Percentiles rank a stretch among this genome's conserved stretches.
Conservation (phyloP, 1,284 basidiomycete genomes). For the Schizopora paradoxa region DNA sequence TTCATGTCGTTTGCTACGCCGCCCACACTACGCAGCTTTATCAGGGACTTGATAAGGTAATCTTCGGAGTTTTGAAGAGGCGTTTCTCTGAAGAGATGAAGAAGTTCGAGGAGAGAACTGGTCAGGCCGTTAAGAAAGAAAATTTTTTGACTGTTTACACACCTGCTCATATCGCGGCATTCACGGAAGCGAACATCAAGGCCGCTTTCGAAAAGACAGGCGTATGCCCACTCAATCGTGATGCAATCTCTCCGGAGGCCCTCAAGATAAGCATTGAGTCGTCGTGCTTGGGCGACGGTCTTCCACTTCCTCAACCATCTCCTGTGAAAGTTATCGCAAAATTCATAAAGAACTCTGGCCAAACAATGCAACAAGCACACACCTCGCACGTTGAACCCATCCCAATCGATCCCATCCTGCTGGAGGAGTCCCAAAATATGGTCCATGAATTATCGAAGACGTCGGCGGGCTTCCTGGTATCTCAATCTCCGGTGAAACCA, state of each 20-base stretch:
- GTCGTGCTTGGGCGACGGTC: neutral
- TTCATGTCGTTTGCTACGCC: conserved; percentile 2
- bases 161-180: neutral
- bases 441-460: neutral
- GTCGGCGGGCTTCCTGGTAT: neutral
- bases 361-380: too few relatives aligned
- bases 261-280: conserved; percentile 3
- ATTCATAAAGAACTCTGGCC: too few relatives aligned
- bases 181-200: conserved; percentile 1
- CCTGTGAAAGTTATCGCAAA: conserved; percentile 1
- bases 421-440: neutral
- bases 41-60: conserved; percentile 3
- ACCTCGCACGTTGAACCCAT: neutral
- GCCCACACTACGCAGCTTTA: conserved; percentile 6
- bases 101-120: conserved; percentile 1
- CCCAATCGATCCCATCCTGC: neutral
- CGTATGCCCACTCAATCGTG: conserved; percentile 7
- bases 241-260: neutral
- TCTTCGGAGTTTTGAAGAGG: neutral
- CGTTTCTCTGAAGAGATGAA: conserved; percentile 1
- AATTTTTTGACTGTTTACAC: conserved; percentile 5
- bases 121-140: neutral
- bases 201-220: conserved; percentile 3
- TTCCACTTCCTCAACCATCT: neutral
- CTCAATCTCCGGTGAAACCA: conserved; percentile 1